Base-by-base conservation (phyloP, 495 filamentous ascomycete species). In the Polyplosphaeria fusca region DNA sequence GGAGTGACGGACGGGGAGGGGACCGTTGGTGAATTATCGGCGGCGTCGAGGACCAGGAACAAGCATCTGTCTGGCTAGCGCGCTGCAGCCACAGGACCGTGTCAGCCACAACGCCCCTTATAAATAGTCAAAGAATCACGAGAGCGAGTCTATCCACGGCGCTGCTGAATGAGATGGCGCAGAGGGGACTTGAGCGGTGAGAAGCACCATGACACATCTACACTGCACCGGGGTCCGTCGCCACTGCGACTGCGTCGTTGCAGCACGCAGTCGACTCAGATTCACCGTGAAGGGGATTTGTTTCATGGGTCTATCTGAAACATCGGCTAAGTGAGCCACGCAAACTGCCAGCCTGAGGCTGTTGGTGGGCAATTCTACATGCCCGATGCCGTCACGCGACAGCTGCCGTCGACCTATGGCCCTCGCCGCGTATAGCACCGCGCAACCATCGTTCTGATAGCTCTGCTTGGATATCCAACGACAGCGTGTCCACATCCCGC, bases 291-390 rank as follows among this genome's bases (percentile, higher is more conserved):
- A 22, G 26, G 26, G 30, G 48, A 18, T 18, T 26, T 48, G 55
- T 59, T 59, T 59, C 55, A 47, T 37, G 13, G n/a, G 38, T 52
- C 55, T 51, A 59, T 19, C 55, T 59, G 55, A 59, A 59, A 59
- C 55, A 52, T 42, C 46, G 50, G 50, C 50, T 53, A 45, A 43
- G 5, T 35, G 14, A 14, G 30, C 30, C 30, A 35, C 30, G 30
- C 30, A 35, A 35, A 14, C 7, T 7, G 30, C n/a, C n/a, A 35
- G 14, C 14, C 30, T 35, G 7, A 35, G 14, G 30, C 7, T 7
- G 7, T 14, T 14, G 7, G 7, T 35, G 7, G 7, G 30, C 30
- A 14, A 35, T 35, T 7, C 30, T n/a, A n/a, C 7, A 35, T 35
- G 30, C 7, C 14, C 30, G 30, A 35, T 14, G 7, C 30, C 30